A percentile compares a stretch with the other conserved stretches of the same genome.
These are phyloP conservation scores for Ganoderma leucocontextum DNA, from an alignment of 1,284 basidiomycete species.

Conservation along the genomic window DNA sequence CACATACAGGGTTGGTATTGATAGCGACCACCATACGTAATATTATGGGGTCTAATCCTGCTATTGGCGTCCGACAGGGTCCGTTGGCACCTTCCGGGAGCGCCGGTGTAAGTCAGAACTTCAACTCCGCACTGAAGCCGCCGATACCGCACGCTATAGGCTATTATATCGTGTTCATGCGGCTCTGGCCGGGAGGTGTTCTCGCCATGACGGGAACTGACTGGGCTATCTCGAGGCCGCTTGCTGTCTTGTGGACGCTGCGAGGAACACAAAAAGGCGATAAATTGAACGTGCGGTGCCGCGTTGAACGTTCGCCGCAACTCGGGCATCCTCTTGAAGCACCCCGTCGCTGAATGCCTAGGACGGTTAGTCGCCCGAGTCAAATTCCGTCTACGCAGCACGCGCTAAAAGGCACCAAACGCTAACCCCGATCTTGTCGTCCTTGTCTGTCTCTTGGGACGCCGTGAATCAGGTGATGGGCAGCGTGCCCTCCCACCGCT, in stretches of 20 bases:
- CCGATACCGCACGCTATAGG: conserved; percentile 2
- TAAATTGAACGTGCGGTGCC: not conserved
- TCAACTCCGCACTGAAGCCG: conserved; percentile 11
- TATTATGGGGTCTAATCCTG: conserved; percentile 20
- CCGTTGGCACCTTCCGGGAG: conserved; percentile 13
- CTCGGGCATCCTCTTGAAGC: not conserved
- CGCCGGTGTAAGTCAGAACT: not conserved
- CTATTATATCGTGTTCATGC: not conserved
- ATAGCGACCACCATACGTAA: conserved; percentile 34
- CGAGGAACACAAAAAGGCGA: not conserved
- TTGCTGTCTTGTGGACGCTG: not conserved
- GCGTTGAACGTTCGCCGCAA: not conserved
- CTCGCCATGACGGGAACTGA: not conserved
- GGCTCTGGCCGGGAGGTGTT: conserved; percentile 1
- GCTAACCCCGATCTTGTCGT: conserved; percentile 1
- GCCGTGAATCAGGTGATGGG: conserved; percentile 5
- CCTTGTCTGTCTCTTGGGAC: not conserved
- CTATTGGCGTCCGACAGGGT: conserved; percentile 11
- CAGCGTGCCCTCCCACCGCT: not conserved
- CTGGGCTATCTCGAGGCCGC: not conserved
- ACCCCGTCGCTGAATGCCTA: not conserved
- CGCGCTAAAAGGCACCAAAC: conserved; percentile 6
- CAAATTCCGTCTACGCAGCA: not conserved
- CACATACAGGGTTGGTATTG: conserved; percentile 34
- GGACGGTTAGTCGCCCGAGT: conserved; percentile 2